These are phyloP conservation scores for Kuraishia piskuri DNA, from an alignment of 805 yeast genomes.

Conservation along the genomic window DNA sequence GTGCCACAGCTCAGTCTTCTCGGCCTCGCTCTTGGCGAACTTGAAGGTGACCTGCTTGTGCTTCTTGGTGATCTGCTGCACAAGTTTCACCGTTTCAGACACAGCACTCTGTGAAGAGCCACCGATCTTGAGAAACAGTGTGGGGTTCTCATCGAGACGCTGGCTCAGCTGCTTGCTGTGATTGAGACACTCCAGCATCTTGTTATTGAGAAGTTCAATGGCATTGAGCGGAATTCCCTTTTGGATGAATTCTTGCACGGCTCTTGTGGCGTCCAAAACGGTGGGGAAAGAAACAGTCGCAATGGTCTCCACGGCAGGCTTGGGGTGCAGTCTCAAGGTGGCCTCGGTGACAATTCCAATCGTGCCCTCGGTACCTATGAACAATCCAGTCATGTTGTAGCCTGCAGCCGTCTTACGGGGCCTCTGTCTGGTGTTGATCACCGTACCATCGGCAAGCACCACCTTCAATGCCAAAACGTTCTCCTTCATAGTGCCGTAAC, in stretches of 20 bases:
- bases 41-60: slow-evolving; percentile 51
- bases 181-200: slow-evolving; percentile 57
- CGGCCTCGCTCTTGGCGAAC: slow-evolving; percentile 54
- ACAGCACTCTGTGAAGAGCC: slow-evolving; percentile 31
- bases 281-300: slow-evolving; percentile 61
- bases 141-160: slow-evolving; percentile 48
- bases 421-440: slow-evolving; percentile 63
- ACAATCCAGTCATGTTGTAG: slow-evolving; percentile 66
- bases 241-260: slow-evolving; percentile 54
- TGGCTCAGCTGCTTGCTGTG: not conserved
- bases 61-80: slow-evolving; percentile 38
- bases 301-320: slow-evolving; percentile 58
- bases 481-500: slow-evolving; percentile 81
- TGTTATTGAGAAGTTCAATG: slow-evolving; percentile 64
- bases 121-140: slow-evolving; percentile 57
- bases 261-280: slow-evolving; percentile 61
- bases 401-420: slow-evolving; percentile 79
- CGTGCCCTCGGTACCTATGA: slow-evolving; percentile 75
- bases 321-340: slow-evolving; percentile 58
- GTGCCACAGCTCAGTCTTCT: slow-evolving; percentile 61
- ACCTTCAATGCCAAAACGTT: slow-evolving; percentile 61
- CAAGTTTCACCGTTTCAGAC: slow-evolving; percentile 36
- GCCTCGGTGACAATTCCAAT: slow-evolving; percentile 76
- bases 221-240: slow-evolving; percentile 65
- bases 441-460: slow-evolving; percentile 73